phyloP scores from a whole-genome alignment of 257 asterid genomes.

The Linaria vulgaris region DNA sequence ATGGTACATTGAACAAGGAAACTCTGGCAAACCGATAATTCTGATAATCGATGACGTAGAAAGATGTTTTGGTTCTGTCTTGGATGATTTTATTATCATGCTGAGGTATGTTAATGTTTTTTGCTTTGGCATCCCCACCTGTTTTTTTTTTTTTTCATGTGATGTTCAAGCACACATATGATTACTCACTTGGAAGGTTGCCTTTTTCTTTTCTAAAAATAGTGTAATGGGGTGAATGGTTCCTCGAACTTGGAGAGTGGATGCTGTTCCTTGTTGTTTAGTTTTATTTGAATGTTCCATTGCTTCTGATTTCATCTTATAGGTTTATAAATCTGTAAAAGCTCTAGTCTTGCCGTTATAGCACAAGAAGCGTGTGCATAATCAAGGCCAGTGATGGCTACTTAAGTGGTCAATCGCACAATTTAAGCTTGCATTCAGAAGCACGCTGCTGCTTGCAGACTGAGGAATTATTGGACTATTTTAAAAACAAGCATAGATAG shows the following conservation, averaged over 20 bases:
- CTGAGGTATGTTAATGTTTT: constrained; percentile 55
- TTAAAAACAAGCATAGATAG: not conserved
- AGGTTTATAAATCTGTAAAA: not conserved
- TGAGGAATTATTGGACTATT: too few species aligned
- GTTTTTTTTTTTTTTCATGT: not conserved
- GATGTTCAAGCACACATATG: not conserved
- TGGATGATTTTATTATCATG: constrained; percentile 76
- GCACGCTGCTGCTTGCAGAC: too few species aligned
- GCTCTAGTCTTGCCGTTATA: too few species aligned
- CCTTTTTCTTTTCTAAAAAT: not conserved
- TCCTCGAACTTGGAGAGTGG: not conserved
- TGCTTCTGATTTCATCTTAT: not conserved
- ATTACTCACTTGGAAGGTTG: constrained; percentile 11
- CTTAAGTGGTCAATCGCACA: too few species aligned
- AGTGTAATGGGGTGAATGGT: not conserved
- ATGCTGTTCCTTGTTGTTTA: not conserved
- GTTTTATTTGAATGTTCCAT: not conserved
- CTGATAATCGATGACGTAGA: constrained; percentile 79
- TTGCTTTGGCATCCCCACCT: constrained; percentile 10
- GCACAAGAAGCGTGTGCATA: too few species aligned
- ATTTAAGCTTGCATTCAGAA: too few species aligned
- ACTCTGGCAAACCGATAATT: constrained; percentile 62
- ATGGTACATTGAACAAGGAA: constrained; percentile 72
- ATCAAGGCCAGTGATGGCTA: too few species aligned
- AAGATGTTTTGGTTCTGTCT: constrained; percentile 76